Percentiles rank a stretch among this genome's conserved stretches.
phyloP scores from a whole-genome alignment of 306 rosid species.

The Quercus gilva region DNA sequence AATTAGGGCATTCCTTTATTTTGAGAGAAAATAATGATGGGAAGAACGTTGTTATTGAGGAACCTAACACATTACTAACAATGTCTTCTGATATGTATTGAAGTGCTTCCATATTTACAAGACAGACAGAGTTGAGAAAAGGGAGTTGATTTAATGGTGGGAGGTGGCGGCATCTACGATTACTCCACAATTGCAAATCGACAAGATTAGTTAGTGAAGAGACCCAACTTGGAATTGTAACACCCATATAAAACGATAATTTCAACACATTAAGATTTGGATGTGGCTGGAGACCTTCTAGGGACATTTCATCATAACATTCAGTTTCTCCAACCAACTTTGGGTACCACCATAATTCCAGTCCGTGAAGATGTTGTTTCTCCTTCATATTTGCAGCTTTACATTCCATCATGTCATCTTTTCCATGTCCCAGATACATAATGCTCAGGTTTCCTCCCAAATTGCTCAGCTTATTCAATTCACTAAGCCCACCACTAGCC shows the following conservation, averaged over 20 bases:
- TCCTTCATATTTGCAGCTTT: background rate
- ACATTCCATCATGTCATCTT: background rate
- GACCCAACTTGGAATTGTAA: background rate
- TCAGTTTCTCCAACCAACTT: background rate
- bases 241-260: background rate
- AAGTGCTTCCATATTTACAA: background rate
- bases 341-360: background rate
- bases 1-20: background rate
- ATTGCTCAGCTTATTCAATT: background rate
- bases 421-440: background rate
- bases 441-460: constrained; percentile 1
- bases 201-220: background rate
- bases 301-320: background rate
- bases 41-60: background rate
- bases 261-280: background rate
- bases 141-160: constrained; percentile 5
- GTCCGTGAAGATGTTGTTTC: background rate
- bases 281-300: constrained; percentile 3
- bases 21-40: background rate
- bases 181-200: background rate
- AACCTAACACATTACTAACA: too few species aligned
- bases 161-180: background rate
- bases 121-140: background rate
- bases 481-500: background rate
- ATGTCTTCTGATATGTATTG: background rate